Base-by-base conservation (phyloP, 2,329 filamentous ascomycete genomes). In the Stachybotrys elegans region DNA sequence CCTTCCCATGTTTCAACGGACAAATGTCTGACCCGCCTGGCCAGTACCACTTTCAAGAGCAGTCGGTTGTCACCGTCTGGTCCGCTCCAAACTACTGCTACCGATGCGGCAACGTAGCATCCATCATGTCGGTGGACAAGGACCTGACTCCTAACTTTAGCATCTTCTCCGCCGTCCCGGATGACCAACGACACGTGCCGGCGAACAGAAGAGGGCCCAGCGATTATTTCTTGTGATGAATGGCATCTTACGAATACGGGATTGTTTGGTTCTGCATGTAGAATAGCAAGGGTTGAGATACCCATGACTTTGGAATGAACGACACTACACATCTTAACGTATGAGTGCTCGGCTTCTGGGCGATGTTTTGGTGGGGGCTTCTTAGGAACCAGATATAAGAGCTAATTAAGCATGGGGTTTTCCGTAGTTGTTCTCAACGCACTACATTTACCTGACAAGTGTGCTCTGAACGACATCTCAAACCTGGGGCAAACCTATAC, bases 11-110 rank as follows among this genome's bases (percentile, higher is more conserved):
- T 36, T 31, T 21, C 14, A 29, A 19, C 35, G 42, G 20, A 42
- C 31, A n/a, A 25, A 13, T 6, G 49, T 16, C 60, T 70, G 55
- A 70, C 49, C 70, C 49, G n/a, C 4, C 22, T 23, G 6, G 42
- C 25, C 45, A 88, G 80, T 97, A 94, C 64, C 92, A 97, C 63
- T 97, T 97, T 68, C 78, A 86, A 43, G 88, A 95, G 63, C 92
- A 93, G 69, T 94, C 94, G 12, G 91, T 96, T 34, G 91, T 95
- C 16, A 98, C 93, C 1, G 93, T 98, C 19, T 98, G 93, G 93
- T 96, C 90, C 47, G 93, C 93, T 4, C 93, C 93, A 5, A 98
- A 94, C 63, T 93, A 93, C 67, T 94, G 88, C 64, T 95, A 95
- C 65, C 79, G 91, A 43, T 98, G 93, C 65, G 93, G 93, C 29